Evolutionary conservation across 805 yeast genomes (phyloP).

Genomic region (Danielozyma ontarioensis): DNA sequence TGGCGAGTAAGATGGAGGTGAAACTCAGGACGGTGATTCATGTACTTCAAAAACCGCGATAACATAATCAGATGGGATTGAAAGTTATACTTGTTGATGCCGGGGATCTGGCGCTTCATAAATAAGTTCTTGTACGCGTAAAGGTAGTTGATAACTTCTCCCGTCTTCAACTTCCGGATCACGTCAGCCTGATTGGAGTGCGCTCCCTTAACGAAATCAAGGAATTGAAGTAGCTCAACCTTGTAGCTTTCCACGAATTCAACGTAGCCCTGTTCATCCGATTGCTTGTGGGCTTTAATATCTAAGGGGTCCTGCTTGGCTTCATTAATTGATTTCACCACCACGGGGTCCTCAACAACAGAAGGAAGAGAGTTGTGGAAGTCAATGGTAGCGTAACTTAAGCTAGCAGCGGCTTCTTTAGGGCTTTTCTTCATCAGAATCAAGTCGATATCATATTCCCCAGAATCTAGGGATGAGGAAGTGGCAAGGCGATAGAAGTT

Average conservation of each 20-base stretch:
- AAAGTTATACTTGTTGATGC: conserved; percentile 11
- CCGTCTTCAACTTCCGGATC: conserved; percentile 15
- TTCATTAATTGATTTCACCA: conserved; percentile 1
- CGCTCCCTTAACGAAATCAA: not conserved
- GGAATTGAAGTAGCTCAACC: conserved; percentile 2
- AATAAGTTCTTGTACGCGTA: conserved; percentile 20
- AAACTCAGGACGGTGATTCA: conserved; percentile 11
- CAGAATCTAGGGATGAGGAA: not conserved
- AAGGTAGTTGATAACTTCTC: conserved; percentile 21
- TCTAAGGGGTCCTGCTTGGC: conserved; percentile 1
- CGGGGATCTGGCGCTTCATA: conserved; percentile 11
- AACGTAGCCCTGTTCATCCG: not conserved
- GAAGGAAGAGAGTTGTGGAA: not conserved
- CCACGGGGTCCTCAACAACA: not conserved
- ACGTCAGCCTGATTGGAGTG: not conserved
- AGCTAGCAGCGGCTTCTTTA: not conserved
- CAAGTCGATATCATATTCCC: conserved; percentile 8
- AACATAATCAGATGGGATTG: conserved; percentile 17
- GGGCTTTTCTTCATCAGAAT: conserved; percentile 7
- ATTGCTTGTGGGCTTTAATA: too few relatives aligned
- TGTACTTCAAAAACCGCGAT: conserved; percentile 10
- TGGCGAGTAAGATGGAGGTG: conserved; percentile 14
- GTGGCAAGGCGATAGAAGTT: conserved; percentile 2
- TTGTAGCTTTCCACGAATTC: not conserved
- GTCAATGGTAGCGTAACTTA: not conserved